Conservation (phyloP, 2,329 filamentous ascomycete species). For the Colletotrichum sansevieriae region DNA sequence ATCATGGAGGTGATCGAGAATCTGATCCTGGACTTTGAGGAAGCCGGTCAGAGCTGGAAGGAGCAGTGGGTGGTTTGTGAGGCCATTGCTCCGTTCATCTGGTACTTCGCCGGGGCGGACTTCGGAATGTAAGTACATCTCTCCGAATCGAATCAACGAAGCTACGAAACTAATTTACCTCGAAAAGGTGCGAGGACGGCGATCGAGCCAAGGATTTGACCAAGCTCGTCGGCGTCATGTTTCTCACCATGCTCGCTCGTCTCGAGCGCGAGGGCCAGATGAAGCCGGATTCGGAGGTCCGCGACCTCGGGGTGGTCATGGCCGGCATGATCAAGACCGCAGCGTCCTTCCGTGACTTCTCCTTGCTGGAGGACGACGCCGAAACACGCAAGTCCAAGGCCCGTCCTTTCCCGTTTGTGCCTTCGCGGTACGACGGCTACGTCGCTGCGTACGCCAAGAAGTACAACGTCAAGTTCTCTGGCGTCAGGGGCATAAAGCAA, state of each 20-base stretch:
- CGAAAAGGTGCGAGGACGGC: constrained; percentile 34
- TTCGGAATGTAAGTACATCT: constrained; percentile 9
- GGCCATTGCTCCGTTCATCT: constrained; percentile 49
- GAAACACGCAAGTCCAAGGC: constrained; percentile 39
- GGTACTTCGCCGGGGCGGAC: constrained; percentile 34
- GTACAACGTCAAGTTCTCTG: constrained; percentile 49
- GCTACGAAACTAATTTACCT: background rate
- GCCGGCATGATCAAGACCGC: constrained; percentile 49
- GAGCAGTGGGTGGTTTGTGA: constrained; percentile 59
- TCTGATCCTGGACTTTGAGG: constrained; percentile 54
- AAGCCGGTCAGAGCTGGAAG: constrained; percentile 51
- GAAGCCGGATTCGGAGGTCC: constrained; percentile 50
- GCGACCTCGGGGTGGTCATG: constrained; percentile 55
- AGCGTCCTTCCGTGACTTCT: constrained; percentile 22
- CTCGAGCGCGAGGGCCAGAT: constrained; percentile 52
- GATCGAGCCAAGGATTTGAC: constrained; percentile 47
- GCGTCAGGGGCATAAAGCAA: constrained; percentile 45
- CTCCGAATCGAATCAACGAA: background rate
- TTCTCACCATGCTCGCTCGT: constrained; percentile 55
- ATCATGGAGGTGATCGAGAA: constrained; percentile 59
- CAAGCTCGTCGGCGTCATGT: constrained; percentile 48
- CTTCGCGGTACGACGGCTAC: constrained; percentile 47
- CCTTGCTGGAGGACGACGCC: constrained; percentile 42
- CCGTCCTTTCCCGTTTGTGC: constrained; percentile 43
- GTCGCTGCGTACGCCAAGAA: constrained; percentile 52